phyloP scores from a whole-genome alignment of 1,139 yeast species.

The Lodderomyces metapsilosis region DNA sequence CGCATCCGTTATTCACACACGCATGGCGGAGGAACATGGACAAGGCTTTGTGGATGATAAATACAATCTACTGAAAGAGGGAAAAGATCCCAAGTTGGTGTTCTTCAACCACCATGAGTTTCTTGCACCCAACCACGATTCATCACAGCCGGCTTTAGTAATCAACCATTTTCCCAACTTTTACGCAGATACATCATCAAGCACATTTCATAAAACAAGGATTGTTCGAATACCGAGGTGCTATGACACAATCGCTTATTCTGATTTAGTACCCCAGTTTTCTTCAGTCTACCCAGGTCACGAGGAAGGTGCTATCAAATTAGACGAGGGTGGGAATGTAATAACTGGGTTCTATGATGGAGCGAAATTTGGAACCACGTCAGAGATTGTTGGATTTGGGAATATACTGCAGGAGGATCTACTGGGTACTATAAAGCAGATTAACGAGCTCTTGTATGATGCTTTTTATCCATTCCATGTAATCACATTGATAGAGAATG shows the following conservation, averaged over 20 bases:
- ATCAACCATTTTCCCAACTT: conserved; percentile 69
- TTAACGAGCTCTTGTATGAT: conserved; percentile 44
- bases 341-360: conserved; percentile 23
- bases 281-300: conserved; percentile 58
- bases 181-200: conserved; percentile 27
- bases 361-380: conserved; percentile 49
- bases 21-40: not conserved
- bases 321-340: conserved; percentile 23
- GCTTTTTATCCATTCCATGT: conserved; percentile 41
- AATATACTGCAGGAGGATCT: conserved; percentile 40
- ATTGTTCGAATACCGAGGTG: conserved; percentile 64
- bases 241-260: conserved; percentile 27
- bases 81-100: conserved; percentile 15
- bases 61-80: not conserved
- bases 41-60: not conserved
- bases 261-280: conserved; percentile 56
- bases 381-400: conserved; percentile 54
- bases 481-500: conserved; percentile 37
- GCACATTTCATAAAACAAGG: conserved; percentile 40
- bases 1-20: too few relatives aligned
- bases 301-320: conserved; percentile 62
- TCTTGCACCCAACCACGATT: conserved; percentile 26
- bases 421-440: conserved; percentile 32
- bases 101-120: conserved; percentile 72
- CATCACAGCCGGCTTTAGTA: conserved; percentile 30